Evolutionary conservation across 1,284 basidiomycete genomes (phyloP), one percentile per base, ranked within the genome.

Genomic region (Tilletia caries): DNA sequence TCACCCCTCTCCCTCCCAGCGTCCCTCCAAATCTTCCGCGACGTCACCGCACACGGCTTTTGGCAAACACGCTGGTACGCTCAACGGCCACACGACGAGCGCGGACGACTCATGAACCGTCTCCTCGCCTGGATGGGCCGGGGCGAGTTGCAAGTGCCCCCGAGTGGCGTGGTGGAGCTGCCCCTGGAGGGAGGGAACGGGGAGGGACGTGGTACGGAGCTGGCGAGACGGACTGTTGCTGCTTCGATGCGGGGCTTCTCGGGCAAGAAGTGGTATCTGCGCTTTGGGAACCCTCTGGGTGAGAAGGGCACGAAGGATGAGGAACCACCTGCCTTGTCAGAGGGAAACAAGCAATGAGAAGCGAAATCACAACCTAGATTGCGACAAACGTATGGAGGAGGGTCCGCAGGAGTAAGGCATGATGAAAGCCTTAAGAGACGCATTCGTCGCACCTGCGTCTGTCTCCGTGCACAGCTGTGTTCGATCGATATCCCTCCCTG

Each of bases 11-110:
- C 87, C 1, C 81, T 94, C n/a, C 90, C 92, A 0, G 90, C 91
- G 0, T 90, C 90, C 0, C 84, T 89, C 20, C 89, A 91, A 83
- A 92, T 93, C 72, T 94, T 93, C 86, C 91, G 89, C 74, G 72
- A 78, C 43, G 65, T 82, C 37, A 74, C 72, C 20, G 67, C 77
- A 67, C 72, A 32, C 37, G 79, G 71, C 32, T 67, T 71, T 48
- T 66, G 46, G 60, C 44, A 64, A 37, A 64, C 66, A 2, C 86
- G 87, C 50, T 93, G 92, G 92, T 90, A 90, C 71, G 71, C 81
- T 66, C 70, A 70, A 13, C 72, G 76, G n/a, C 73, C 76, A 48
- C 73, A 68, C 25, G 67, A 69, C 25, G 77, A 83, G 64, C 73
- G 86, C 3, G 79, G 82, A 62, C 68, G 71, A 10, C 79, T 91